Conservation (phyloP, 1,284 basidiomycete species). For the Porphyrellus sp. region DNA sequence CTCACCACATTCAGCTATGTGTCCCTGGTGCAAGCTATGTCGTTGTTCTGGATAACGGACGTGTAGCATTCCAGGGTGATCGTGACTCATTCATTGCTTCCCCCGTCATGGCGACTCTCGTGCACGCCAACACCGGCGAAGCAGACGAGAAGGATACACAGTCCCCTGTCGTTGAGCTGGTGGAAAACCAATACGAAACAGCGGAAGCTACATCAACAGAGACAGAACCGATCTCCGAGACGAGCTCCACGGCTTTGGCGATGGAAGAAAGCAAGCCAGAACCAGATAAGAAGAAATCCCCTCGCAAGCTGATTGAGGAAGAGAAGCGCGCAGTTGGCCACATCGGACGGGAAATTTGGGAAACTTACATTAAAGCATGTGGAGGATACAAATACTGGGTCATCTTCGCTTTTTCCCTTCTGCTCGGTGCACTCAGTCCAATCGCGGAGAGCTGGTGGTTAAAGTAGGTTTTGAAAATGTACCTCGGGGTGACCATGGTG, state of each 20-base stretch:
- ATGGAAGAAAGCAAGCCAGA: slow-evolving; percentile 34
- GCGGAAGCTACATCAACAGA: slow-evolving; percentile 13
- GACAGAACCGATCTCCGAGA: slow-evolving; percentile 44
- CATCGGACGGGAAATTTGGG: slow-evolving; percentile 79
- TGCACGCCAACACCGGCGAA: slow-evolving; percentile 54
- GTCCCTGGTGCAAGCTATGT: slow-evolving; percentile 67
- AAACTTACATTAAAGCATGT: slow-evolving; percentile 71
- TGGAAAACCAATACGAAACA: slow-evolving; percentile 4
- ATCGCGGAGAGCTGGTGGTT: slow-evolving; percentile 85
- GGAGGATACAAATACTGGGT: slow-evolving; percentile 70
- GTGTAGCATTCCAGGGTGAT: slow-evolving; percentile 72
- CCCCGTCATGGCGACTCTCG: slow-evolving; percentile 62
- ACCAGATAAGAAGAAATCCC: slow-evolving; percentile 59
- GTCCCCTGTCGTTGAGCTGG: slow-evolving; percentile 11
- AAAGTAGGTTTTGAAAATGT: slow-evolving; percentile 42
- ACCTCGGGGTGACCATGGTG: neutral
- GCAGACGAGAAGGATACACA: slow-evolving; percentile 30
- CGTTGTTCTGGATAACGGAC: slow-evolving; percentile 84
- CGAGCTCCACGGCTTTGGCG: slow-evolving; percentile 46
- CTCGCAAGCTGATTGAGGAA: slow-evolving; percentile 87
- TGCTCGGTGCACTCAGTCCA: slow-evolving; percentile 68
- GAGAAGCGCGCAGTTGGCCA: slow-evolving; percentile 85
- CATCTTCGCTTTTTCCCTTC: slow-evolving; percentile 57
- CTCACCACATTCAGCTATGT: slow-evolving; percentile 85
- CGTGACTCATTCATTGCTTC: slow-evolving; percentile 66